Evolutionary conservation across 202 grass and related monocot species (phyloP).

Genomic region (Zizania palustris): DNA sequence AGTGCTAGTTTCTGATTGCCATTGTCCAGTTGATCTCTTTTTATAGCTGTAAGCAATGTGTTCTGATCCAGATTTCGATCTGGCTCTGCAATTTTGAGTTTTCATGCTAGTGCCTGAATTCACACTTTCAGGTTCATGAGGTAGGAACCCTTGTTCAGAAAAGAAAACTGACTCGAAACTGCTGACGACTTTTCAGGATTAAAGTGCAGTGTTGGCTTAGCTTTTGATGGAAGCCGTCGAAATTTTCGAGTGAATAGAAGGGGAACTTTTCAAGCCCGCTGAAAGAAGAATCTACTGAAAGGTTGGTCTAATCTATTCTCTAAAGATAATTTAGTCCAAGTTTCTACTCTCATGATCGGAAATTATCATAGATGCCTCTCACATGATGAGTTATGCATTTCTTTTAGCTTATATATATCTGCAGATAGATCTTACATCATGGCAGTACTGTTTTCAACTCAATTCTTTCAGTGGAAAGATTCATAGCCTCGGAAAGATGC

Average conservation of each 20-base stretch:
- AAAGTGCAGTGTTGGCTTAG: background rate
- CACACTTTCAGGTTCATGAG: background rate
- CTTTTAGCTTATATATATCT: background rate
- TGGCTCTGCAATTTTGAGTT: background rate
- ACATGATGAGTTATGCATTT: background rate
- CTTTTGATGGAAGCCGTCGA: slow-evolving; percentile 23
- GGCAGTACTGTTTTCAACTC: background rate
- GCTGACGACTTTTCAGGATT: slow-evolving; percentile 34
- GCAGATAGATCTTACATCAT: background rate
- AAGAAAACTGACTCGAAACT: slow-evolving; percentile 3
- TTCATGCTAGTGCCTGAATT: slow-evolving; percentile 13
- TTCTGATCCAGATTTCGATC: slow-evolving; percentile 9
- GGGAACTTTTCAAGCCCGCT: slow-evolving; percentile 14
- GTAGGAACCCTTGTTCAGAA: background rate
- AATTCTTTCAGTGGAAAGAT: slow-evolving; percentile 40
- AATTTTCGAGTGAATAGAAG: background rate
- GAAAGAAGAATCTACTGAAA: slow-evolving; percentile 44
- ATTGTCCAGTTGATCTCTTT: background rate
- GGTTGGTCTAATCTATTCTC: slow-evolving; percentile 34
- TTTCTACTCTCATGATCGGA: slow-evolving; percentile 30
- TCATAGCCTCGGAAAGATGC: slow-evolving; percentile 44
- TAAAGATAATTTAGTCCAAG: background rate
- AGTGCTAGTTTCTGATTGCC: background rate
- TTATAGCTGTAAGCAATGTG: background rate
- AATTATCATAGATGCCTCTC: background rate